phyloP scores from a whole-genome alignment of 306 rosid species.

The Inga laurina region DNA sequence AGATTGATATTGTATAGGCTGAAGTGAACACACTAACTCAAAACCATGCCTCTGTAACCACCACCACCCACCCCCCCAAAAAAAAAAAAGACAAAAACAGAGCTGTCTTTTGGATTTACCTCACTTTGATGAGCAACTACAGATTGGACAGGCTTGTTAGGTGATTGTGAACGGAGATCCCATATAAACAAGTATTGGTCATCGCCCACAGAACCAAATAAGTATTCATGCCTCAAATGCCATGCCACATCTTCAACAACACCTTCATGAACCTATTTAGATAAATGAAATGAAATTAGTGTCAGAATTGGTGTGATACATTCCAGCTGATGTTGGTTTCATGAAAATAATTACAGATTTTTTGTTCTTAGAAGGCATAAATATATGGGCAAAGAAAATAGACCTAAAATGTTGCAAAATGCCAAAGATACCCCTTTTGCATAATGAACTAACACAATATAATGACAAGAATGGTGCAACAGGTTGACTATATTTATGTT shows the following conservation, averaged over 20 bases:
- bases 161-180: slow-evolving; percentile 90
- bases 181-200: slow-evolving; percentile 87
- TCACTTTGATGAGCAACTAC: slow-evolving; percentile 94
- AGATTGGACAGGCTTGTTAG: slow-evolving; percentile 87
- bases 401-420: background rate
- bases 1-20: background rate
- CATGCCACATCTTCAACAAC: slow-evolving; percentile 98
- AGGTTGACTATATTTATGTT: background rate
- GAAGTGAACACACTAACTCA: background rate
- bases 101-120: slow-evolving; percentile 42
- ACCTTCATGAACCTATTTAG: slow-evolving; percentile 82
- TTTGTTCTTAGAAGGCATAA: background rate
- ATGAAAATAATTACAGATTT: background rate
- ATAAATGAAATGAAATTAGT: slow-evolving; percentile 15
- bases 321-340: background rate
- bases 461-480: background rate
- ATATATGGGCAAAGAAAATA: background rate
- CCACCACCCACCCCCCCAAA: background rate
- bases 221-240: slow-evolving; percentile 98
- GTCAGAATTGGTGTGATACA: background rate
- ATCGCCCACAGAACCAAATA: slow-evolving; percentile 98
- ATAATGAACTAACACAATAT: background rate
- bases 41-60: background rate
- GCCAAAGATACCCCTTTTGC: background rate
- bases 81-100: background rate